phyloP scores from a whole-genome alignment of 1,284 basidiomycete genomes.

The Austroboletus niveus region DNA sequence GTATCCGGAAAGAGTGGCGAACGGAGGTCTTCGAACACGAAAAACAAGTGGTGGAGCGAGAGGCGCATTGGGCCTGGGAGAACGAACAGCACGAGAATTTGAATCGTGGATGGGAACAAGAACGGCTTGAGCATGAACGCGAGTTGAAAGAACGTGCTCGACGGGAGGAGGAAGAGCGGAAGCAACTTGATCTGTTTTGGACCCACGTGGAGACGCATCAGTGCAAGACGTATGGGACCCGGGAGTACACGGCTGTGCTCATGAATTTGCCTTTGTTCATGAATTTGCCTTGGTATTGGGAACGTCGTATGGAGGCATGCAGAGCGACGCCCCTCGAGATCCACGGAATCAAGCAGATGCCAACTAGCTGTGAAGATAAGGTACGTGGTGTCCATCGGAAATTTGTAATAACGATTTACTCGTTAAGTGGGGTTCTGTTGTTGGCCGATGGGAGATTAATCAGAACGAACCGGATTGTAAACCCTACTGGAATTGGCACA shows the following conservation, averaged over 20 bases:
- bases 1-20: conserved; percentile 6
- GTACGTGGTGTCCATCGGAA: conserved; percentile 4
- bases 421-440: conserved; percentile 18
- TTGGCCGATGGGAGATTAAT: conserved; percentile 22
- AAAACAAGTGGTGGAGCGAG: neutral
- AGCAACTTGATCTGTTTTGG: conserved; percentile 25
- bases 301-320: conserved; percentile 23
- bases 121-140: neutral
- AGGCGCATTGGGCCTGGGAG: conserved; percentile 1
- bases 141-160: conserved; percentile 14
- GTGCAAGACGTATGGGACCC: conserved; percentile 23
- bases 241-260: conserved; percentile 24
- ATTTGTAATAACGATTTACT: neutral
- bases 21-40: conserved; percentile 1
- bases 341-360: conserved; percentile 22
- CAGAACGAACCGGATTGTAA: conserved; percentile 22
- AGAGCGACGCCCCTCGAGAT: conserved; percentile 18
- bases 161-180: conserved; percentile 20
- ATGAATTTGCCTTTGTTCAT: conserved; percentile 22
- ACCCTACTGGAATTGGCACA: conserved; percentile 21
- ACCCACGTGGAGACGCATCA: conserved; percentile 11
- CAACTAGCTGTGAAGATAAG: conserved; percentile 25
- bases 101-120: conserved; percentile 12
- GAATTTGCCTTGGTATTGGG: conserved; percentile 21
- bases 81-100: conserved; percentile 14